Evolutionary conservation across 2,329 filamentous ascomycete species (phyloP), one percentile per base, ranked within the genome.

Genomic region (Penicillium fuscoglaucum): DNA sequence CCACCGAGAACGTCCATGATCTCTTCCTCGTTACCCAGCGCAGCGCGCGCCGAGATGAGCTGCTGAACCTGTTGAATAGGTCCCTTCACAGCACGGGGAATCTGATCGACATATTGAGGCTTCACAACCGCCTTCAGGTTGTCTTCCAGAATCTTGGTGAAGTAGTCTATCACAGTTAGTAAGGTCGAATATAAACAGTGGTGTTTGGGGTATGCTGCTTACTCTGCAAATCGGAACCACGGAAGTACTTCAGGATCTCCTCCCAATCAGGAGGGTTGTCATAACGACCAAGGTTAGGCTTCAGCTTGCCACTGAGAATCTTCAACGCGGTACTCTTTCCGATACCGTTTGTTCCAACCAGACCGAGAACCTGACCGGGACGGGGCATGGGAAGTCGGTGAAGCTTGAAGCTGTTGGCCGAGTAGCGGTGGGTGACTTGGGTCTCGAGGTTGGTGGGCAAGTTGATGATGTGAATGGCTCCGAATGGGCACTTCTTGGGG

Each of bases 311-410:
- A 72, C 91, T 96, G 71, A 99, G 87, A 76, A 99, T 97, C 84
- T 99, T 99, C 77, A 99, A 82, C 9, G 95, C 96, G n/a, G 95
- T 99, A 82, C 92, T 97, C 87, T 99, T 99, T 79, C 95, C 95
- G 71, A 98, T 99, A 91, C 96, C 95, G 87, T 99, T 99, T 70
- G 95, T 98, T 77, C 95, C 96, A 45, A 99, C 96, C 52, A 99
- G 84, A 82, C 95, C 95, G 58, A 99, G 81, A 31, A 99, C 96
- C 74, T 98, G 91, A 62, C 95, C 95, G 33, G 95, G 93, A 61
- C 95, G 88, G 63, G 95, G 95, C 85, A 93, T 97, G 58, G 96
- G 95, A 72, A 98, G 84, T 70, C 96, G 88, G 79, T 99, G 95
- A 67, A 99, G 87, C 84, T 99, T 99, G 87, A 99, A 99, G 82